Conservation (phyloP, 371 early-diverging fungal species). For the Mucor mucedo region DNA sequence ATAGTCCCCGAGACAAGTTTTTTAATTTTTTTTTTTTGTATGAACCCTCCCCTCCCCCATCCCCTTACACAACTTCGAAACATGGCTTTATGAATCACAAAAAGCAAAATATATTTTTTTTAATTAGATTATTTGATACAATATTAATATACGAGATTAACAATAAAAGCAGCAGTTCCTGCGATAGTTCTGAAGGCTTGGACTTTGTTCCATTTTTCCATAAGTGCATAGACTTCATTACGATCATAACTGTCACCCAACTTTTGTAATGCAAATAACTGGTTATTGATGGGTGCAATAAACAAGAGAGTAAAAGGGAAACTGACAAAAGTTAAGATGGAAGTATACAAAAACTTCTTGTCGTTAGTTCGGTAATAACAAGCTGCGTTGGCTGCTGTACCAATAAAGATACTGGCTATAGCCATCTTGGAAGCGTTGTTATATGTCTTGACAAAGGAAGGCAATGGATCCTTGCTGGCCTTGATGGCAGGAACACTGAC, state of each 20-base stretch:
- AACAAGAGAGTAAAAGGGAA: conserved; percentile 18
- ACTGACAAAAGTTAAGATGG: conserved; percentile 11
- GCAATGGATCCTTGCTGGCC: conserved; percentile 21
- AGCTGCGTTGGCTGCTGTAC: conserved; percentile 9
- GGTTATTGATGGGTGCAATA: conserved; percentile 28
- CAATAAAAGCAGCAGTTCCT: conserved; percentile 23
- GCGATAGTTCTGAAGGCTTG: conserved; percentile 23
- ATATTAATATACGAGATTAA: conserved; percentile 15
- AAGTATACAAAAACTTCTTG: conserved; percentile 8
- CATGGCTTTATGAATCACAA: too few relatives aligned
- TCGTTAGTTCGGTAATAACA: conserved; percentile 23
- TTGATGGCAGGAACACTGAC: conserved; percentile 26
- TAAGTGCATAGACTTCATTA: conserved; percentile 6
- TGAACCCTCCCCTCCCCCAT: background rate
- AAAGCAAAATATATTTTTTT: too few relatives aligned
- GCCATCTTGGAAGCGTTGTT: conserved; percentile 1
- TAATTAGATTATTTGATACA: too few relatives aligned
- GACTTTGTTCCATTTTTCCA: conserved; percentile 18
- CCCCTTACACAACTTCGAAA: too few relatives aligned
- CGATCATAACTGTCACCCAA: conserved; percentile 12
- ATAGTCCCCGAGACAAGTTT: background rate
- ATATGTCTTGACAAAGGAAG: conserved; percentile 20
- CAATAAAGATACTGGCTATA: conserved; percentile 11
- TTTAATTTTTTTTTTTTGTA: background rate
- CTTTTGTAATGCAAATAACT: conserved; percentile 27